These are phyloP conservation scores for Leccinum ambiguum DNA, from an alignment of 1,284 basidiomycete genomes.

Conservation along the genomic window DNA sequence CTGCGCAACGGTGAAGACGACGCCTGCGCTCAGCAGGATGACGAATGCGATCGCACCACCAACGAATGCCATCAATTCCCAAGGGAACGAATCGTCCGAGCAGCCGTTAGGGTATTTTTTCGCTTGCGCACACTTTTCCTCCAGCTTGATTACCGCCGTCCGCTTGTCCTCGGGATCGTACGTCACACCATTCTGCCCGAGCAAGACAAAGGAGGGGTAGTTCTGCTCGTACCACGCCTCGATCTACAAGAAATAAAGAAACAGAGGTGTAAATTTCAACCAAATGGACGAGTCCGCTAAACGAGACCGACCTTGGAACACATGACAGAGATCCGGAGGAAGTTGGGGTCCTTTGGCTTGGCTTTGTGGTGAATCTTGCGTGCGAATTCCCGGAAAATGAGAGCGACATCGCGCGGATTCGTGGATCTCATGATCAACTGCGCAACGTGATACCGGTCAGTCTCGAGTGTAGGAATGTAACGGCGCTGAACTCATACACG, in stretches of 20 bases:
- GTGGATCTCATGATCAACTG: conserved; percentile 90
- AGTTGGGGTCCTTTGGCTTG: too few species aligned
- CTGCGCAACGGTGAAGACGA: too few species aligned
- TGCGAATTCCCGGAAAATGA: too few species aligned
- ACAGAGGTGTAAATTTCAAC: too few species aligned
- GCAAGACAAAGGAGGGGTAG: conserved; percentile 77
- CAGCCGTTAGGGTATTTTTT: conserved; percentile 18
- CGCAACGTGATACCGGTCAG: conserved; percentile 2
- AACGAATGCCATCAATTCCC: conserved; percentile 34
- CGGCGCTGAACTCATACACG: conserved; percentile 45
- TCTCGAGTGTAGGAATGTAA: background rate
- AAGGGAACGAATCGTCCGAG: conserved; percentile 22
- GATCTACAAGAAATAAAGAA: conserved; percentile 43
- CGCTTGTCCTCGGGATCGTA: conserved; percentile 32
- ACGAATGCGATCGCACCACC: conserved; percentile 14
- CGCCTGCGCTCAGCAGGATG: too few species aligned
- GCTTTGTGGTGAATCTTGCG: too few species aligned
- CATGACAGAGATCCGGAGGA: too few species aligned
- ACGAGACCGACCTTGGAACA: too few species aligned
- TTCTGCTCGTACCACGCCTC: conserved; percentile 90
- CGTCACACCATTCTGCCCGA: conserved; percentile 36
- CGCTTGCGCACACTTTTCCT: conserved; percentile 40
- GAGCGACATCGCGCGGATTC: conserved; percentile 67
- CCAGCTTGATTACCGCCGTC: conserved; percentile 23
- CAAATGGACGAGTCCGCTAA: too few species aligned